These are phyloP conservation scores for Calycina marina DNA, from an alignment of 2,329 filamentous ascomycete species.

Conservation along the genomic window DNA sequence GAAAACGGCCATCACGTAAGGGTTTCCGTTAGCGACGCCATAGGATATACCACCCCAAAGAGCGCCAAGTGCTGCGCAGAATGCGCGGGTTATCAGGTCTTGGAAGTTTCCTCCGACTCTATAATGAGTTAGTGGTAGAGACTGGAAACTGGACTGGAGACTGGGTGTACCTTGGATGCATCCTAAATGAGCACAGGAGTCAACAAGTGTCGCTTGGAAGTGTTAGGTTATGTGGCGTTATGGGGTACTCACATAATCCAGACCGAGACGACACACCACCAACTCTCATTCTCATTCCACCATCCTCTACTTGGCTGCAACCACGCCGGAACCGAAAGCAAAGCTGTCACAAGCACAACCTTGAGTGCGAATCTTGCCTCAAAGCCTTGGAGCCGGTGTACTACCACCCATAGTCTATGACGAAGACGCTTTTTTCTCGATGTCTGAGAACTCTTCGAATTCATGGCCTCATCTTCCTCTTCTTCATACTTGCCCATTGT, in stretches of 20 bases:
- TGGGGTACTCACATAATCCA: constrained; percentile 6
- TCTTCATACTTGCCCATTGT: constrained; percentile 22
- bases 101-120: constrained; percentile 42
- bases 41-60: constrained; percentile 39
- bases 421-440: constrained; percentile 27
- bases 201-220: background rate
- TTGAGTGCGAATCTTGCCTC: constrained; percentile 44
- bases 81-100: constrained; percentile 36
- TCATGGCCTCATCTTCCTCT: constrained; percentile 26
- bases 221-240: background rate
- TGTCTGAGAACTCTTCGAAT: constrained; percentile 23
- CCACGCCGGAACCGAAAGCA: constrained; percentile 40
- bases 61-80: constrained; percentile 35
- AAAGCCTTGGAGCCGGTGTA: constrained; percentile 41
- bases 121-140: constrained; percentile 1
- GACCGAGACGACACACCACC: constrained; percentile 38
- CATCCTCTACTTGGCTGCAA: constrained; percentile 29
- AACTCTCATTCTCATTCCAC: constrained; percentile 40
- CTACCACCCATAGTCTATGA: constrained; percentile 32
- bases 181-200: constrained; percentile 26
- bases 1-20: constrained; percentile 39
- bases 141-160: no score
- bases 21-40: constrained; percentile 35
- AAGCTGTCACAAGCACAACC: constrained; percentile 33
- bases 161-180: constrained; percentile 30